Base-by-base conservation (phyloP, 2,329 filamentous ascomycete species). In the Ophiostoma pallidulum region DNA sequence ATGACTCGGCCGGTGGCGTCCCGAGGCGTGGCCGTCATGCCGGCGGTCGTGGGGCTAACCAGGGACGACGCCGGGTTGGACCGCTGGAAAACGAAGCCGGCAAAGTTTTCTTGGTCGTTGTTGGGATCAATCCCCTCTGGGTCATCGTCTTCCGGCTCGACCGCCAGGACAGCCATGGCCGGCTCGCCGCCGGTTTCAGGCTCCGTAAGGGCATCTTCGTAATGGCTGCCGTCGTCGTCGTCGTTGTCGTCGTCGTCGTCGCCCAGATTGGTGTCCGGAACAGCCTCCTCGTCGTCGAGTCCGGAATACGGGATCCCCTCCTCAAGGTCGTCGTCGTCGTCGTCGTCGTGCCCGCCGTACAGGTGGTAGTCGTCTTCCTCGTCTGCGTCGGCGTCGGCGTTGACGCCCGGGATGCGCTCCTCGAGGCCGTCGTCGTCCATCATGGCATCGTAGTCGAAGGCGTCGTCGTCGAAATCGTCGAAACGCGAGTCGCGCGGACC, bases 341-440 rank as follows among this genome's bases (percentile, higher is more conserved):
- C n/a, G n/a, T n/a, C n/a, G n/a, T n/a, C n/a, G 61, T 91, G 84
- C 56, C 98, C 52, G 16, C 57, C 55, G 14, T 57, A 54, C 9
- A 51, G 60, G 20, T 67, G 63, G 12, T 67, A 64, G n/a, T 66
- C 66, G 18, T 72, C 68, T 58, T 78, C 73, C 0, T 58, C 57
- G 12, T 58, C 57, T n/a, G n/a, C n/a, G 3, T 58, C 59, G 4
- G 50, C 53, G 28, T 62, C 59, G 22, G 64, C 68, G 59, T 75
- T 67, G 19, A 73, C 66, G 3, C 74, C 75, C 0, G 80, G 80
- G 24, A 84, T 84, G n/a, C 69, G 69, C 60, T 86, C 82, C 53
- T 86, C 82, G 3, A 80, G 65, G 0, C 74, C 79, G 54, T 77
- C 80, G 43, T 82, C 78, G 24, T 81, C 77, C 66, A 80, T 76